These are phyloP conservation scores for Colletotrichum filicis DNA, from an alignment of 2,329 filamentous ascomycete genomes.

Conservation along the genomic window DNA sequence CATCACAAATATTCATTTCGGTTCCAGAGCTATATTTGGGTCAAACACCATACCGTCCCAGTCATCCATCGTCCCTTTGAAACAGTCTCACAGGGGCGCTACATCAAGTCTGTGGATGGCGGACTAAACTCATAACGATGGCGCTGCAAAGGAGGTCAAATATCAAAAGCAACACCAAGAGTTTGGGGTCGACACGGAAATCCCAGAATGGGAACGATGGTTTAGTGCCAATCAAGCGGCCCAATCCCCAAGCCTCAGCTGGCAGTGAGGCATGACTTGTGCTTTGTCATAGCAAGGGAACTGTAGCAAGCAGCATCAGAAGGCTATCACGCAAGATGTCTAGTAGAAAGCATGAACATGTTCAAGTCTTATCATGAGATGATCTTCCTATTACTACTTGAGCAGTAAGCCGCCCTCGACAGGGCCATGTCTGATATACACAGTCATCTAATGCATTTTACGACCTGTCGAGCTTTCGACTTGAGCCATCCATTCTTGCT, in stretches of 20 bases:
- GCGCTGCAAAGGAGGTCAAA: not conserved
- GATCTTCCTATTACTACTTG: slow-evolving; percentile 28
- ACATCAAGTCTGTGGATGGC: too few relatives aligned
- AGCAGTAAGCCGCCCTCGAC: slow-evolving; percentile 7
- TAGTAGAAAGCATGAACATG: not conserved
- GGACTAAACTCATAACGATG: too few relatives aligned
- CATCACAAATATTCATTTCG: too few relatives aligned
- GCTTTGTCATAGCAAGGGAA: not conserved
- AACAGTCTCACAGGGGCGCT: too few relatives aligned
- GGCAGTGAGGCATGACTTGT: not conserved
- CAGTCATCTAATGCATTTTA: slow-evolving; percentile 28
- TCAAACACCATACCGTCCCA: too few relatives aligned
- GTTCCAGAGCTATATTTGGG: too few relatives aligned
- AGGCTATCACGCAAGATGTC: not conserved
- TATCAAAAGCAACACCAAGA: not conserved
- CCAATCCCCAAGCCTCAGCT: too few relatives aligned
- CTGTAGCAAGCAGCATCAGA: not conserved
- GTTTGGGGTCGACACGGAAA: not conserved
- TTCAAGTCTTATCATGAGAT: not conserved
- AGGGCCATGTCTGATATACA: slow-evolving; percentile 17
- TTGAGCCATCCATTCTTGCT: slow-evolving; percentile 18
- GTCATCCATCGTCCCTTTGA: too few relatives aligned
- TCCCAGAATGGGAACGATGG: not conserved
- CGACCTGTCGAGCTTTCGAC: slow-evolving; percentile 4
- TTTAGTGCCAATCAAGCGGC: not conserved